Evolutionary conservation across 345 rosid species (phyloP), one percentile per base, ranked within the genome.

Genomic region (Aquilaria sinensis): DNA sequence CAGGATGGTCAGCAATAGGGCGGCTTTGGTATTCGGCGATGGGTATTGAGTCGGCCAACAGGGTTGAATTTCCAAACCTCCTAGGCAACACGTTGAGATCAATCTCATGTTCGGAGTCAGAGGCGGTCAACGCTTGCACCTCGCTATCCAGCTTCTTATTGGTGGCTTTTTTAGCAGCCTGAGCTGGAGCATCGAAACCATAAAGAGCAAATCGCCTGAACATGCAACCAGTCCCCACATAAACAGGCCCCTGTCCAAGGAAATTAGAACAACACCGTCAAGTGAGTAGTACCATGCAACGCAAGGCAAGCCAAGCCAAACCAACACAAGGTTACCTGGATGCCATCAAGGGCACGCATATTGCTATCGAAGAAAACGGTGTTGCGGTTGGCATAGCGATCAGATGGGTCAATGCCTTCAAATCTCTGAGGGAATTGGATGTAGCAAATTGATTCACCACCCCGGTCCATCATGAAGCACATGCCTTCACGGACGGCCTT

Each of bases 391-490:
- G 99, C 99, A 59, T 94, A 94, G 71, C 97, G 76, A 67, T 94
- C 96, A 52, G 95, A 86, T 65, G 95, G 97, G 75, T 94, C 99
- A 5, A 94, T 90, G 75, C 99, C 97, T 80, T 94, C 99, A 32
- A 94, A 90, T 78, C 97, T 77, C 65, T 94, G 96, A 6, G 96
- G 99, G 80, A 88, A 94, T 43, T 94, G 97, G 72, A 94, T 90
- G 76, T 88, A 88, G 72, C 97, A 90, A 41, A 94, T 88, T 57
- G 71, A 74, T 71, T 94, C 99, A 1, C 99, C 99, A 0, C 92
- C 96, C 69, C 85, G 69, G 49, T 94, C 99, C 99, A 94, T 82
- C 99, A 94, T 86, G 62, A 94, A 90, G 65, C 97, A 90, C 96
- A 94, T 90, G 51, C 99, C 99, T 76, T 94, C 99, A 2, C 96